These are phyloP conservation scores for Xylaria sp. DNA, from an alignment of 2,329 filamentous ascomycete species.

Conservation along the genomic window DNA sequence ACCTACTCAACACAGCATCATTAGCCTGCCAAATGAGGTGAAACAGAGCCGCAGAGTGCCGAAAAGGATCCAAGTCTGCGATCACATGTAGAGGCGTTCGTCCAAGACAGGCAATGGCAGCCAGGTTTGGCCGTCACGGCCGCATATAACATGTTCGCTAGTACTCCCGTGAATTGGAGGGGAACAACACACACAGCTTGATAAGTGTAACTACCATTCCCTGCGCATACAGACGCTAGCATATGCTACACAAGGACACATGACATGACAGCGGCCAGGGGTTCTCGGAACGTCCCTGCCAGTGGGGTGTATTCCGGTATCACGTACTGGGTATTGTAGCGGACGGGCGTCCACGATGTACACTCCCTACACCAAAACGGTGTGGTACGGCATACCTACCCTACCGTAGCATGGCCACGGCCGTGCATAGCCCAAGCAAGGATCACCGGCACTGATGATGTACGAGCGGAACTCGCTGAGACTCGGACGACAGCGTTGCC, in stretches of 20 bases:
- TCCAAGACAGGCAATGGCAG: slow-evolving; percentile 35
- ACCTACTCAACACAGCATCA: slow-evolving; percentile 1
- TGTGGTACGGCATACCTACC: slow-evolving; percentile 6
- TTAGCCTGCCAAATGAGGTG: slow-evolving; percentile 26
- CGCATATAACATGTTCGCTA: slow-evolving; percentile 32
- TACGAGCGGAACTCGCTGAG: slow-evolving; percentile 17
- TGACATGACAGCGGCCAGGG: slow-evolving; percentile 38
- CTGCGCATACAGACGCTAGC: slow-evolving; percentile 28
- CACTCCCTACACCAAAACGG: slow-evolving; percentile 7
- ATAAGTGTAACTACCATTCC: slow-evolving; percentile 1
- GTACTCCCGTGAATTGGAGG: slow-evolving; percentile 18
- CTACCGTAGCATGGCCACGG: slow-evolving; percentile 15
- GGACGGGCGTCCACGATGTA: neutral
- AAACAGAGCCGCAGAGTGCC: slow-evolving; percentile 36
- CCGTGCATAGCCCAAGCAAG: slow-evolving; percentile 27
- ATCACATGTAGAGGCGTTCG: slow-evolving; percentile 25
- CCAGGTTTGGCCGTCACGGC: slow-evolving; percentile 33
- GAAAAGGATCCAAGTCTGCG: slow-evolving; percentile 28
- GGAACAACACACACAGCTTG: slow-evolving; percentile 17
- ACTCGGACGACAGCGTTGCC: slow-evolving; percentile 18
- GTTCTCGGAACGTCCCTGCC: slow-evolving; percentile 38
- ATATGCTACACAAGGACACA: slow-evolving; percentile 38
- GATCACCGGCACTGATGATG: slow-evolving; percentile 27
- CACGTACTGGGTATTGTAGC: slow-evolving; percentile 13
- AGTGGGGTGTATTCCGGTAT: slow-evolving; percentile 36